phyloP scores from a whole-genome alignment of 352 stramenopile genomes.

The Globisporangium barbulae region DNA sequence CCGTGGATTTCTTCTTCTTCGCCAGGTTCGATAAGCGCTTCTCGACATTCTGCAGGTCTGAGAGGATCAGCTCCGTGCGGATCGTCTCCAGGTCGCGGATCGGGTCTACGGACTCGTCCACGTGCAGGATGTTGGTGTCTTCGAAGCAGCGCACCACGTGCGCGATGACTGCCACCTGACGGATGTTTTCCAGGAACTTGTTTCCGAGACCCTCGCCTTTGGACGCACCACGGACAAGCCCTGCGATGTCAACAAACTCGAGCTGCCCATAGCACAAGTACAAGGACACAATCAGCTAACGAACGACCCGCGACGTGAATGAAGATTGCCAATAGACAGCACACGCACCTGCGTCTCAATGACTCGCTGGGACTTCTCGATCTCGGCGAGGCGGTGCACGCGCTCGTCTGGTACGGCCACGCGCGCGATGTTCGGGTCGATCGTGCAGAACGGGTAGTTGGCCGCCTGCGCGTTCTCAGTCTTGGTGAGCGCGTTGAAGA shows the following conservation, averaged over 20 bases:
- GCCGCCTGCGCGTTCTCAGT: slow-evolving; percentile 79
- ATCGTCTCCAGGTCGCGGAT: slow-evolving; percentile 98
- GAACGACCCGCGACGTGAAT: too few relatives aligned
- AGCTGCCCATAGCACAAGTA: slow-evolving; percentile 40
- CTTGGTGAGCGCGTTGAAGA: slow-evolving; percentile 88
- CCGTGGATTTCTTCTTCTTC: slow-evolving; percentile 80
- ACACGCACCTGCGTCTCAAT: slow-evolving; percentile 56
- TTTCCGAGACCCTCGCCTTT: slow-evolving; percentile 83
- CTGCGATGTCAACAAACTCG: slow-evolving; percentile 87
- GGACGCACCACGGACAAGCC: slow-evolving; percentile 76
- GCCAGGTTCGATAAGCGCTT: slow-evolving; percentile 54
- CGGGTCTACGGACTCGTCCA: slow-evolving; percentile 95
- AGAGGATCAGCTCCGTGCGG: slow-evolving; percentile 95
- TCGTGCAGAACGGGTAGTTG: slow-evolving; percentile 91
- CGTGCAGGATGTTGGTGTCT: slow-evolving; percentile 97
- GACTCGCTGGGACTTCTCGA: slow-evolving; percentile 74
- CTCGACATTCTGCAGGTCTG: slow-evolving; percentile 79
- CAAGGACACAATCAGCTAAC: slow-evolving; percentile 11
- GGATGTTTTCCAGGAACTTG: slow-evolving; percentile 88
- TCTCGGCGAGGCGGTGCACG: slow-evolving; percentile 55
- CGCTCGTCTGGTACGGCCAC: slow-evolving; percentile 69
- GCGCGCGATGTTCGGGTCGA: slow-evolving; percentile 80
- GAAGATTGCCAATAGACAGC: too few relatives aligned
- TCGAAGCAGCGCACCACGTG: slow-evolving; percentile 98
- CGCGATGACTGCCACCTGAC: slow-evolving; percentile 75